Percentiles rank a stretch among this genome's conserved stretches.
Conservation (phyloP, 2,329 filamentous ascomycete species). For the Claviceps fusiformis region DNA sequence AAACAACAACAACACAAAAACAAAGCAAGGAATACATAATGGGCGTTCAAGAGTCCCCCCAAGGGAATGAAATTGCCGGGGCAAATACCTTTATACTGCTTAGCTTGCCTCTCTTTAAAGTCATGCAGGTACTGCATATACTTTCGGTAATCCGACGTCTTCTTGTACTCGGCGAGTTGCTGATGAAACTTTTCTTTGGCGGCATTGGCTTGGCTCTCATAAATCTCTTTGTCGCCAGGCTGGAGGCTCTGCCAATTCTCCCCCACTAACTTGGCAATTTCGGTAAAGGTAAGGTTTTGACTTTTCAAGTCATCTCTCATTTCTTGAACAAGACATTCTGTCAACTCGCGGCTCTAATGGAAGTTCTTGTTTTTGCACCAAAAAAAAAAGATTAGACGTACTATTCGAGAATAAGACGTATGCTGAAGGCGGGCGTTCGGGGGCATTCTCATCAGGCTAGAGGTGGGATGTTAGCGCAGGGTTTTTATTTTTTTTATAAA, state of each 20-base stretch:
- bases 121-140: slow-evolving; percentile 63
- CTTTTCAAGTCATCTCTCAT: slow-evolving; percentile 67
- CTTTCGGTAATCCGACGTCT: slow-evolving; percentile 53
- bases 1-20: not conserved
- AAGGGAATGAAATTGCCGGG: too few relatives aligned
- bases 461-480: not conserved
- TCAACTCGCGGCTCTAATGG: not conserved
- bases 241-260: slow-evolving; percentile 68
- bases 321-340: slow-evolving; percentile 31
- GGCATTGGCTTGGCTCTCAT: slow-evolving; percentile 55
- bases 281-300: slow-evolving; percentile 65
- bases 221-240: slow-evolving; percentile 54
- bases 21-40: not conserved
- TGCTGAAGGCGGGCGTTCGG: slow-evolving; percentile 66
- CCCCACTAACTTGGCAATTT: slow-evolving; percentile 71
- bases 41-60: not conserved
- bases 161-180: slow-evolving; percentile 64
- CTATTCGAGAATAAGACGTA: slow-evolving; percentile 81
- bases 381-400: slow-evolving; percentile 28
- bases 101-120: slow-evolving; percentile 60
- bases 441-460: slow-evolving; percentile 64
- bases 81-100: slow-evolving; percentile 37
- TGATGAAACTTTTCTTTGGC: slow-evolving; percentile 67
- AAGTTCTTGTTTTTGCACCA: not conserved
- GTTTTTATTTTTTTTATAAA: not conserved